Percentiles rank a stretch among this genome's conserved stretches.
Conservation (phyloP, 2,329 filamentous ascomycete species). For the Rachicladosporium sp. region DNA sequence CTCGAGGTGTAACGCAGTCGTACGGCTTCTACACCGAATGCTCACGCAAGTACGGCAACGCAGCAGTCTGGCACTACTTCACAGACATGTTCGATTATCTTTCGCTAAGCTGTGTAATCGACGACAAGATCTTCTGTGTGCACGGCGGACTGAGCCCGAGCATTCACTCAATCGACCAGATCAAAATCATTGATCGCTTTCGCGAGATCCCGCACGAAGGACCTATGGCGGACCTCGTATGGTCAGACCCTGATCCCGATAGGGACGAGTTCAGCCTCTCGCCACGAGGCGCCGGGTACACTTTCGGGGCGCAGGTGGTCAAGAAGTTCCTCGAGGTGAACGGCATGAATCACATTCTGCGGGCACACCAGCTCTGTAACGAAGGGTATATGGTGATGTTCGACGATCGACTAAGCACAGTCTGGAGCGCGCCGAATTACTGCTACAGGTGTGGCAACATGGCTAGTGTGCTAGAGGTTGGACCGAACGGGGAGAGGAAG, state of each 20-base stretch:
- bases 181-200: conserved; percentile 98
- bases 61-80: conserved; percentile 98
- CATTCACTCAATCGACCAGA: conserved; percentile 97
- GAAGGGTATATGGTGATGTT: conserved; percentile 96
- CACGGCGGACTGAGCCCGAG: conserved; percentile 63
- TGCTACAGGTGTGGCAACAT: conserved; percentile 74
- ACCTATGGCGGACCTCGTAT: conserved; percentile 98
- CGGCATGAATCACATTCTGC: conserved; percentile 91
- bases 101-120: conserved; percentile 92
- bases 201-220: conserved; percentile 97
- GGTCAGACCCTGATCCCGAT: conserved; percentile 96
- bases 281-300: conserved; percentile 88
- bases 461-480: conserved; percentile 92
- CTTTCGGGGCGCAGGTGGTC: conserved; percentile 93
- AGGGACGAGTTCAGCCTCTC: conserved; percentile 93
- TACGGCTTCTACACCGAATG: conserved; percentile 99
- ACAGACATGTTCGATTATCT: conserved; percentile 99
- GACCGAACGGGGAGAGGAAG: conserved; percentile 79
- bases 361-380: conserved; percentile 96
- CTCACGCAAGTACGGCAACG: conserved; percentile 93
- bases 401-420: conserved; percentile 85
- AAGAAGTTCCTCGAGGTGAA: conserved; percentile 98
- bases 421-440: conserved; percentile 88
- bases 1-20: conserved; percentile 91
- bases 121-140: conserved; percentile 97